These are phyloP conservation scores for Microstroma glucosiphilum DNA, from an alignment of 1,284 basidiomycete genomes.

Conservation along the genomic window DNA sequence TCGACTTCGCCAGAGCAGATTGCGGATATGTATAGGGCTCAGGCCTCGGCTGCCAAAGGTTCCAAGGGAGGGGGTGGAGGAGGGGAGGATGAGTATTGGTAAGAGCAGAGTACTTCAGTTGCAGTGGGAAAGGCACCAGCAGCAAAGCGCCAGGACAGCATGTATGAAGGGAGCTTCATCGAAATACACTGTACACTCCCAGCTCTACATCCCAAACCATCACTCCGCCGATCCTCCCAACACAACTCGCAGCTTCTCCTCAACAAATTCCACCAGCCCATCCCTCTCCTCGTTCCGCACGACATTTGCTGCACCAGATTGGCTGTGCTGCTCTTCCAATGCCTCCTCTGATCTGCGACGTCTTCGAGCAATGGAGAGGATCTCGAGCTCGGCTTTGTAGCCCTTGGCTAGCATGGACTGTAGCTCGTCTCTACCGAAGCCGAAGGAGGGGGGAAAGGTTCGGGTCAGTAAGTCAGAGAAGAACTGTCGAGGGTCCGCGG, in stretches of 20 bases:
- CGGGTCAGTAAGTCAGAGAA: background rate
- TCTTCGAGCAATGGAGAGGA: background rate
- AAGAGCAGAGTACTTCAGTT: no score
- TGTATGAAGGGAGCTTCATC: no score
- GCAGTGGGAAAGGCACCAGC: no score
- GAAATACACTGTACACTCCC: no score
- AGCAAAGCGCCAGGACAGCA: no score
- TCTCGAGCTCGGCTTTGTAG: slow-evolving; percentile 1
- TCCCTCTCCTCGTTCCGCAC: no score
- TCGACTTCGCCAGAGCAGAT: slow-evolving; percentile 88
- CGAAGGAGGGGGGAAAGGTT: background rate
- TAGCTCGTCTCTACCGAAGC: background rate
- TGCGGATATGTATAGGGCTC: slow-evolving; percentile 87
- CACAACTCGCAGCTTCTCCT: no score
- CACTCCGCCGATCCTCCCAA: no score
- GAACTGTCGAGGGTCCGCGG: no score
- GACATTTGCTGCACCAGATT: no score
- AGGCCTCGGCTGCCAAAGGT: slow-evolving; percentile 64
- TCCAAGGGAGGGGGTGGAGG: slow-evolving; percentile 58
- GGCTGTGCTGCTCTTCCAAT: background rate
- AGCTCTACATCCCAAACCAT: no score
- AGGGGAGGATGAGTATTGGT: slow-evolving; percentile 86
- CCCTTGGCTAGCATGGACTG: background rate
- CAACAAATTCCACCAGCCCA: no score
- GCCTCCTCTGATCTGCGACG: background rate